A percentile compares a stretch with the other conserved stretches of the same genome.
These are phyloP conservation scores for Edaphochlamys debaryana DNA, from an alignment of 139 green algal genomes.

Conservation along the genomic window DNA sequence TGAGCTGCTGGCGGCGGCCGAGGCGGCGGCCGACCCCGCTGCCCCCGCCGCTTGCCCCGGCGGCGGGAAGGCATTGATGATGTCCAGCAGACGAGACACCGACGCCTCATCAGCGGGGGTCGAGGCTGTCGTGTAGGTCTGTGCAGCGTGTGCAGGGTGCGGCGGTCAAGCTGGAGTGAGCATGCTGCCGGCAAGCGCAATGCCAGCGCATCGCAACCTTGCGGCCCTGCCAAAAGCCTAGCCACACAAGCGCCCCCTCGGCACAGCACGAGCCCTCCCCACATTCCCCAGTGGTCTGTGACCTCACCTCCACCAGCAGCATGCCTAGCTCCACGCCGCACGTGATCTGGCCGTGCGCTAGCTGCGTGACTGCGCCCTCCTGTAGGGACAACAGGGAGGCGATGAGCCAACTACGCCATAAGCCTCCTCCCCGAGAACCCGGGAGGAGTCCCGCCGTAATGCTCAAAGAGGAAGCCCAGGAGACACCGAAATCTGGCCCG, in stretches of 20 bases:
- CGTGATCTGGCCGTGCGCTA: constrained; percentile 60
- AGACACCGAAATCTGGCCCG: too few species aligned
- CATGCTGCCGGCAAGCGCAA: too few species aligned
- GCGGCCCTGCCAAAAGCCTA: too few species aligned
- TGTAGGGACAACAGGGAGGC: constrained; percentile 29
- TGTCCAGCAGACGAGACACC: background rate
- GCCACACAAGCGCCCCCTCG: too few species aligned
- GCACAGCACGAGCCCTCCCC: too few species aligned
- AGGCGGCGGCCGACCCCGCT: background rate
- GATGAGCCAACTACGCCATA: too few species aligned
- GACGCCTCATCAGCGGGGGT: background rate
- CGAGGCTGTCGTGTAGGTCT: constrained; percentile 21
- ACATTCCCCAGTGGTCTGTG: too few species aligned
- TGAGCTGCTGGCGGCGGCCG: background rate
- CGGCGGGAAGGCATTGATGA: constrained; percentile 15
- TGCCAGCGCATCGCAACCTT: too few species aligned
- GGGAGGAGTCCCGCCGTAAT: too few species aligned
- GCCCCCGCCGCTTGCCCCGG: background rate
- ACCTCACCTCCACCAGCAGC: constrained; percentile 64
- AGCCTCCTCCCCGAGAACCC: too few species aligned
- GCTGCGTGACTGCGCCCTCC: constrained; percentile 70
- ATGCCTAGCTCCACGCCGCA: constrained; percentile 70
- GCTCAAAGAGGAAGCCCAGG: too few species aligned
- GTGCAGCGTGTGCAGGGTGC: background rate
- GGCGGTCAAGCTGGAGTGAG: too few species aligned